Evolutionary conservation across 768 basidiomycete species (phyloP).

Genomic region (Serendipita indica): DNA sequence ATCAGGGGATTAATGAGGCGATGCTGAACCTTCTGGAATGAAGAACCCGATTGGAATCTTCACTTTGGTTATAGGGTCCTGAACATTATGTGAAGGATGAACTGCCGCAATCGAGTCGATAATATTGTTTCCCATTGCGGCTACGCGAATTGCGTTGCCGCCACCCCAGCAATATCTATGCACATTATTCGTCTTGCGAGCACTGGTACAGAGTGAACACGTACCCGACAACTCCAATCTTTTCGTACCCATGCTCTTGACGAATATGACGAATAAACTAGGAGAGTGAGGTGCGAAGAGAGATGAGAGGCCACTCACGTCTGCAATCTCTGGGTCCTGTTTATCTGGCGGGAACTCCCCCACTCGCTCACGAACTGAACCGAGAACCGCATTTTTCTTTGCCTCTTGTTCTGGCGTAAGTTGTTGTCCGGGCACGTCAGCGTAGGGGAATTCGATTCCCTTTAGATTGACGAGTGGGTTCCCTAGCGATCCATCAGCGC

Average conservation of each 20-base stretch:
- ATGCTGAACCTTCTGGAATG: not conserved
- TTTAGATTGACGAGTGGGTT: not conserved
- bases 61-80: not conserved
- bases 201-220: not conserved
- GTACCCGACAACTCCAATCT: not conserved
- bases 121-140: not conserved
- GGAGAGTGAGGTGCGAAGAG: not conserved
- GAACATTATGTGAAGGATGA: not conserved
- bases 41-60: not conserved
- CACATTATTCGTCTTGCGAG: not conserved
- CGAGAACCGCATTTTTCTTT: not conserved
- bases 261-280: not conserved
- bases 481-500: not conserved
- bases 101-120: not conserved
- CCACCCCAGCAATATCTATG: slow-evolving; percentile 5
- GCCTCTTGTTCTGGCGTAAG: not conserved
- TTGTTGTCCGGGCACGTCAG: not conserved
- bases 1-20: not conserved
- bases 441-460: not conserved
- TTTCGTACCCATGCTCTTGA: slow-evolving; percentile 1
- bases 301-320: not conserved
- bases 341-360: not conserved
- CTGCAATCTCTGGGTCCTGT: not conserved
- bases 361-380: not conserved
- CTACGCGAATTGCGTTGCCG: not conserved